phyloP scores from a whole-genome alignment of 768 basidiomycete species.

The Leucosporidium creatinivorum region DNA sequence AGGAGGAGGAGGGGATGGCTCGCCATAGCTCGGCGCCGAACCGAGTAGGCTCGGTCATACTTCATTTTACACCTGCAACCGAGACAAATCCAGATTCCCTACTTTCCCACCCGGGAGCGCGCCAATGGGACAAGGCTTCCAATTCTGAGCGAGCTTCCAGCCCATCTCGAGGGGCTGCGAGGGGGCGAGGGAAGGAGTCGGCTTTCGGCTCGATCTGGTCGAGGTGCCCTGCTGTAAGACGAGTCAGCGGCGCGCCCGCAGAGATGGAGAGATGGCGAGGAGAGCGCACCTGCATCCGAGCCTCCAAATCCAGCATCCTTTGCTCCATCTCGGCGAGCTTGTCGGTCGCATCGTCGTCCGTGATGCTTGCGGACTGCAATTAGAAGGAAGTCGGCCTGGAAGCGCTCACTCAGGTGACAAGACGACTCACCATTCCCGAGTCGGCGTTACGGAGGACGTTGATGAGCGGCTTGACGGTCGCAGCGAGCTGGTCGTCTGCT shows the following conservation, averaged over 20 bases:
- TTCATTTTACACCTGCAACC: neutral
- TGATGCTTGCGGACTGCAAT: neutral
- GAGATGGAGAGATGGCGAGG: too few species aligned
- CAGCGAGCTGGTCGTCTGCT: neutral
- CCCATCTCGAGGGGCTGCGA: neutral
- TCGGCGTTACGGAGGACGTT: slow-evolving; percentile 10
- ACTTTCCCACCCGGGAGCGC: slow-evolving; percentile 8
- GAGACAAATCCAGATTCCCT: slow-evolving; percentile 12
- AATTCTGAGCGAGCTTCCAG: neutral
- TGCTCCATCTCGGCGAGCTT: slow-evolving; percentile 1
- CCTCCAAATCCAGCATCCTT: neutral
- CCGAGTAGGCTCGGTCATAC: too few species aligned
- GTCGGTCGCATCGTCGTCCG: neutral
- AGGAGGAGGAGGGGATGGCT: neutral
- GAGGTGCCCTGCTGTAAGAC: neutral
- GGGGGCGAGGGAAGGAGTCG: neutral
- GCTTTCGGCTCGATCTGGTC: too few species aligned
- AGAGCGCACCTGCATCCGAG: slow-evolving; percentile 1
- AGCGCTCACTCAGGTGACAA: neutral
- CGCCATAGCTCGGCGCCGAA: too few species aligned
- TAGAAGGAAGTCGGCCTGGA: neutral
- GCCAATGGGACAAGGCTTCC: slow-evolving; percentile 19
- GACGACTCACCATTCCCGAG: neutral
- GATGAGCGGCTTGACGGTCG: slow-evolving; percentile 8
- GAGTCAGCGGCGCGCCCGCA: neutral